Base-by-base conservation (phyloP, 2,329 filamentous ascomycete genomes). In the Phialocephala subalpina region DNA sequence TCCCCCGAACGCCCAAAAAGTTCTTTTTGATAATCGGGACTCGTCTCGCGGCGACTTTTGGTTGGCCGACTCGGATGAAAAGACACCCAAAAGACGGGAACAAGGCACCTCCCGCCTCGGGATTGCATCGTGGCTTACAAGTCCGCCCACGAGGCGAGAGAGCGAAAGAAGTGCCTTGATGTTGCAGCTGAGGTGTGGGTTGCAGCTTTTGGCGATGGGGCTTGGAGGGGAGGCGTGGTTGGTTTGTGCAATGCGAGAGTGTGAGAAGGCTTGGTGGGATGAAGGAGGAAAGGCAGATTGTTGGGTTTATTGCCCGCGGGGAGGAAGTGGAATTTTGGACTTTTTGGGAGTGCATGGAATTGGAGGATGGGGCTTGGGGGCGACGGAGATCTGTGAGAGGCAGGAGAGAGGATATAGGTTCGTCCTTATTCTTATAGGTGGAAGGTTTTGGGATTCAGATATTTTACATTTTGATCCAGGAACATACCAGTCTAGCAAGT, bases 281-380 rank as follows among this genome's bases (percentile, higher is more conserved):
- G 11, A 22, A 36, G 33, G 53, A 36, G 53, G 55, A 40, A 27
- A 25, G 55, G 35, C 38, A 22, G 22, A 57, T 14, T 22, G 18
- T 36, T 25, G n/a, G n/a, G n/a, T n/a, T n/a, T n/a, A n/a, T n/a
- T n/a, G n/a, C n/a, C n/a, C 6, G 53, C 7, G 53, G 29, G 53
- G 20, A 9, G 20, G n/a, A 35, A 27, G 12, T 20, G 35, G 18
- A n/a, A 33, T 36, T 14, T 52, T 52, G n/a, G 22, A 20, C 3
- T 3, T 55, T 57, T 38, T 25, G 33, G 8, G n/a, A 20, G 12
- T 1, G 16, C 8, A 18, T 53, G 49, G 49, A 25, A 53, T 53
- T 53, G 49, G 49, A 53, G 55, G 55, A 57, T 57, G 22, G 18
- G n/a, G 33, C 55, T 57, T 12, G 36, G 27, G 9, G 49, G 55